Percentiles rank a stretch among this genome's conserved stretches.
Conservation (phyloP, 208 protist genomes). For the Wallacemonas collosoma region DNA sequence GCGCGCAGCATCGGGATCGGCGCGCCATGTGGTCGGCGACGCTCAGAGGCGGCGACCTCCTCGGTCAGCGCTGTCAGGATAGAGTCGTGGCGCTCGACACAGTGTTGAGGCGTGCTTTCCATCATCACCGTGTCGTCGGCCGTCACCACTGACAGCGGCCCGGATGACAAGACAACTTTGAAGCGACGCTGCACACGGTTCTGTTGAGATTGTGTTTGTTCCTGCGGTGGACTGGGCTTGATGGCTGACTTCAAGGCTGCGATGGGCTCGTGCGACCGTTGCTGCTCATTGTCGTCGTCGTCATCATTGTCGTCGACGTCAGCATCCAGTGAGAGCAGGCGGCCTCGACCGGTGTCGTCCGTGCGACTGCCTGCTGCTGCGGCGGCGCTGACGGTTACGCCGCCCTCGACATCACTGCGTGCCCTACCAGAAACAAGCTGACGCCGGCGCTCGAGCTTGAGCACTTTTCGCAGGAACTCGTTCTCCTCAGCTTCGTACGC, state of each 20-base stretch:
- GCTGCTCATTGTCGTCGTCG: constrained; percentile 12
- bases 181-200: constrained; percentile 3
- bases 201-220: background rate
- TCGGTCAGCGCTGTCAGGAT: constrained; percentile 22
- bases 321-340: too few species aligned
- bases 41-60: constrained; percentile 29
- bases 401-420: too few species aligned
- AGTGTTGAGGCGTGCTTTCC: background rate
- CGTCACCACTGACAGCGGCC: background rate
- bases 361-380: background rate
- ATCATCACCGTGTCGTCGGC: constrained; percentile 9
- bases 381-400: background rate
- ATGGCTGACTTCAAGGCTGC: constrained; percentile 1
- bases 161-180: constrained; percentile 9
- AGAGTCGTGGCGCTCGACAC: constrained; percentile 12
- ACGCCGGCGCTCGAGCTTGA: constrained; percentile 14
- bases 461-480: constrained; percentile 21
- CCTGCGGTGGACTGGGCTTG: background rate
- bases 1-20: constrained; percentile 40
- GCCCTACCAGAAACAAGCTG: constrained; percentile 14
- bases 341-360: too few species aligned
- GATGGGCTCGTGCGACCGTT: constrained; percentile 9
- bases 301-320: background rate
- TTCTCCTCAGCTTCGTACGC: constrained; percentile 29
- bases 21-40: constrained; percentile 32